Evolutionary conservation across 2,329 filamentous ascomycete species (phyloP).

Genomic region (Alternaria solani): DNA sequence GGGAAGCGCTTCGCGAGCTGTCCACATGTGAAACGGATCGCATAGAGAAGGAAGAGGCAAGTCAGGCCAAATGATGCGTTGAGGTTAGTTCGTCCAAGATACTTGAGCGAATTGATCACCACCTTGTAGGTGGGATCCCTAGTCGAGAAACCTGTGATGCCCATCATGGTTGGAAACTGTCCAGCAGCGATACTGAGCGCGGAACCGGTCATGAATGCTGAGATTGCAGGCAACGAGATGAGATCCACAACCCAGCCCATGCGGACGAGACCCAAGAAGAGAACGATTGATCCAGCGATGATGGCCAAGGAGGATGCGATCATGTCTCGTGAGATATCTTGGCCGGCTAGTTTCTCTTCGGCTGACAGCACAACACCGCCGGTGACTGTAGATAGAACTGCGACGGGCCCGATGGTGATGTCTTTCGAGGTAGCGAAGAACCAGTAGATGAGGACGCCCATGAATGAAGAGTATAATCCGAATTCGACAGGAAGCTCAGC

Average conservation of each 20-base stretch:
- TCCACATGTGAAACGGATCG: slow-evolving; percentile 68
- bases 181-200: slow-evolving; percentile 87
- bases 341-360: slow-evolving; percentile 54
- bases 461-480: slow-evolving; percentile 94
- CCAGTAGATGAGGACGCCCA: slow-evolving; percentile 96
- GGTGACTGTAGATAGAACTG: slow-evolving; percentile 90
- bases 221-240: slow-evolving; percentile 89
- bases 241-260: slow-evolving; percentile 93
- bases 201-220: slow-evolving; percentile 97
- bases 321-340: slow-evolving; percentile 54
- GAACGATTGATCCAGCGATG: slow-evolving; percentile 80
- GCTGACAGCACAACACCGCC: slow-evolving; percentile 78
- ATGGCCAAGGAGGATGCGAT: slow-evolving; percentile 70
- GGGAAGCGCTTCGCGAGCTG: slow-evolving; percentile 73
- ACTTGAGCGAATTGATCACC: slow-evolving; percentile 82
- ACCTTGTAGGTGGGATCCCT: slow-evolving; percentile 82
- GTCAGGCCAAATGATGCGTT: slow-evolving; percentile 87
- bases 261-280: slow-evolving; percentile 79
- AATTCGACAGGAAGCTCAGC: slow-evolving; percentile 81
- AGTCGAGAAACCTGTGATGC: slow-evolving; percentile 76
- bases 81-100: slow-evolving; percentile 68
- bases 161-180: slow-evolving; percentile 83
- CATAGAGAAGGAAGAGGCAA: slow-evolving; percentile 79
- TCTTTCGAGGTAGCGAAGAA: slow-evolving; percentile 98
- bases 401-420: slow-evolving; percentile 96